phyloP scores from a whole-genome alignment of 148 eudicot genomes.

The Rhododendron kiyosumense region DNA sequence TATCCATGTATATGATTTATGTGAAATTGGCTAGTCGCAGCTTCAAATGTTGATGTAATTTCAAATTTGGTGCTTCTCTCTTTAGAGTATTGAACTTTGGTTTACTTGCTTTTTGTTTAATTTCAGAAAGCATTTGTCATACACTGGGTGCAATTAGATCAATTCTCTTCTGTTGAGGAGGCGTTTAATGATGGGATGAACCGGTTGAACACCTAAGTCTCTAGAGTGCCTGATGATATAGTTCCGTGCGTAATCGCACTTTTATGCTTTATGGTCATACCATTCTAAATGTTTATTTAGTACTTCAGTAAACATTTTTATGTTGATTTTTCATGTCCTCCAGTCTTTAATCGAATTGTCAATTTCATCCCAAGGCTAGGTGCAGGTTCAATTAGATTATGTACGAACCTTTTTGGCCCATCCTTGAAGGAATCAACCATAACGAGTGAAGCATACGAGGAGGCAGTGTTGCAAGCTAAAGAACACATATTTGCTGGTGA shows the following conservation, averaged over 20 bases:
- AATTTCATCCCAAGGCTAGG: constrained; percentile 69
- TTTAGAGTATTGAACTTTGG: background rate
- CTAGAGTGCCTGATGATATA: constrained; percentile 64
- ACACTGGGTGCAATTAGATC: constrained; percentile 89
- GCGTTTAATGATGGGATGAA: constrained; percentile 68
- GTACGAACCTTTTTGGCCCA: constrained; percentile 65
- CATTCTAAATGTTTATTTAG: constrained; percentile 7
- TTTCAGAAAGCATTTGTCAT: constrained; percentile 73
- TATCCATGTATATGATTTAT: background rate
- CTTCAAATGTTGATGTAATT: background rate
- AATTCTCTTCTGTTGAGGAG: constrained; percentile 70
- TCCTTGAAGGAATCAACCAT: constrained; percentile 66
- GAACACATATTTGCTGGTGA: constrained; percentile 96
- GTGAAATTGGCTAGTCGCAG: background rate
- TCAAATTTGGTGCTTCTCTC: background rate
- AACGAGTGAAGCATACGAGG: constrained; percentile 66
- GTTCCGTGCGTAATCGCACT: constrained; percentile 50
- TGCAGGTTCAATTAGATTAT: constrained; percentile 70
- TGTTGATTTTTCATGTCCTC: constrained; percentile 1
- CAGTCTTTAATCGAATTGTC: constrained; percentile 4
- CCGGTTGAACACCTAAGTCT: constrained; percentile 50
- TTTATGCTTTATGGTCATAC: background rate
- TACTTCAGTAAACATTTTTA: background rate
- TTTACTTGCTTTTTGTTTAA: constrained; percentile 5
- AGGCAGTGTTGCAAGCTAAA: constrained; percentile 84